These are phyloP conservation scores for Acer negundo DNA, from an alignment of 345 rosid genomes.

Conservation along the genomic window DNA sequence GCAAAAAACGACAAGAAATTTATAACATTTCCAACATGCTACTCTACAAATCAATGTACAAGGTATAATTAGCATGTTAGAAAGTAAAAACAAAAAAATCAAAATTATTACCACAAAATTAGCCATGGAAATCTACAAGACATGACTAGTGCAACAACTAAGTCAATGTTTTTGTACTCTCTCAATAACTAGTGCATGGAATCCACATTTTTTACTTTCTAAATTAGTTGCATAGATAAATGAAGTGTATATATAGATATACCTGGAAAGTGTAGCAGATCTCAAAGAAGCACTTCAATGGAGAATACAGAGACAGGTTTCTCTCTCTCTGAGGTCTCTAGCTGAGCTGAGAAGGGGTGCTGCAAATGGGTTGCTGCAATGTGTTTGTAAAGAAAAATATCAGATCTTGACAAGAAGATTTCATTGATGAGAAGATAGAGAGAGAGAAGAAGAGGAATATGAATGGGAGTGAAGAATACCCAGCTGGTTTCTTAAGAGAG, in stretches of 20 bases:
- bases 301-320: not conserved
- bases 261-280: slow-evolving; percentile 26
- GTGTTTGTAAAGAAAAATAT: not conserved
- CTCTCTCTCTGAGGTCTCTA: not conserved
- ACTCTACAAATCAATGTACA: not conserved
- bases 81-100: not conserved
- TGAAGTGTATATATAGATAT: slow-evolving; percentile 15
- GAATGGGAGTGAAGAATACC: not conserved
- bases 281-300: slow-evolving; percentile 18
- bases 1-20: not conserved
- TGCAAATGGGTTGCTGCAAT: not conserved
- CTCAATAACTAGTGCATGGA: not conserved
- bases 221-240: not conserved
- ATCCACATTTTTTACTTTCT: no score
- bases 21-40: not conserved
- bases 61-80: not conserved
- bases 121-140: not conserved
- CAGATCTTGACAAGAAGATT: slow-evolving; percentile 27
- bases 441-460: not conserved
- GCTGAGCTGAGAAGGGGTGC: not conserved
- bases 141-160: not conserved
- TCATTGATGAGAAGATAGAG: not conserved
- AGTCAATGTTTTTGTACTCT: not conserved
- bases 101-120: slow-evolving; percentile 4
- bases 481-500: slow-evolving; percentile 24